Evolutionary conservation across 768 basidiomycete species (phyloP).

Genomic region (Pholiota molesta): DNA sequence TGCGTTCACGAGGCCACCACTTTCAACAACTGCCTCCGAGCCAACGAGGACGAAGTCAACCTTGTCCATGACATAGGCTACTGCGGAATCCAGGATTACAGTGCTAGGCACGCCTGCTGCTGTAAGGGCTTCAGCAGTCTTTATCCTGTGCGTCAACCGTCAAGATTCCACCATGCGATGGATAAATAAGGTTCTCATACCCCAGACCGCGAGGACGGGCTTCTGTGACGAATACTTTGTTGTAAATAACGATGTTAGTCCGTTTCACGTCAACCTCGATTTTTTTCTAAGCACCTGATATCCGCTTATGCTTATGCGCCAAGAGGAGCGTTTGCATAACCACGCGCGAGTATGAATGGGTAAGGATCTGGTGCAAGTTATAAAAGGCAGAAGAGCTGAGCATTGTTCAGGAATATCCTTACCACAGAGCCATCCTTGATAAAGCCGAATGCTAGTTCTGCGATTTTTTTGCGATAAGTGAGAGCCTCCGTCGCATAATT

Average conservation of each 20-base stretch:
- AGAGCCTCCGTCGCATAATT: slow-evolving; percentile 79
- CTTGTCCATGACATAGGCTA: slow-evolving; percentile 96
- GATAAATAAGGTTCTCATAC: slow-evolving; percentile 47
- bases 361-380: slow-evolving; percentile 72
- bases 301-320: slow-evolving; percentile 89
- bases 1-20: slow-evolving; percentile 89
- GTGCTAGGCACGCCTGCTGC: slow-evolving; percentile 94
- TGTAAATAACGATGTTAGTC: slow-evolving; percentile 20
- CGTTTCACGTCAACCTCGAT: slow-evolving; percentile 19
- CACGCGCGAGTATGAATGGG: slow-evolving; percentile 95
- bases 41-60: slow-evolving; percentile 96
- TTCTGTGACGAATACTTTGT: slow-evolving; percentile 92
- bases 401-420: slow-evolving; percentile 23
- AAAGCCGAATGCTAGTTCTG: slow-evolving; percentile 85
- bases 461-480: slow-evolving; percentile 88
- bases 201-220: slow-evolving; percentile 88
- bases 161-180: slow-evolving; percentile 17
- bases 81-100: slow-evolving; percentile 93
- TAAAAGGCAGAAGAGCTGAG: slow-evolving; percentile 10
- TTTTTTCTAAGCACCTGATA: slow-evolving; percentile 56
- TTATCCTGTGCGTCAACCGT: slow-evolving; percentile 57
- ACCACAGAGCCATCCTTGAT: slow-evolving; percentile 95
- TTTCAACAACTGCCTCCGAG: slow-evolving; percentile 97
- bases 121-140: slow-evolving; percentile 86
- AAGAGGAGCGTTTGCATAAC: slow-evolving; percentile 91